Evolutionary conservation across 768 basidiomycete genomes (phyloP), one percentile per base, ranked within the genome.

Genomic region (Lactifluus piperatus): DNA sequence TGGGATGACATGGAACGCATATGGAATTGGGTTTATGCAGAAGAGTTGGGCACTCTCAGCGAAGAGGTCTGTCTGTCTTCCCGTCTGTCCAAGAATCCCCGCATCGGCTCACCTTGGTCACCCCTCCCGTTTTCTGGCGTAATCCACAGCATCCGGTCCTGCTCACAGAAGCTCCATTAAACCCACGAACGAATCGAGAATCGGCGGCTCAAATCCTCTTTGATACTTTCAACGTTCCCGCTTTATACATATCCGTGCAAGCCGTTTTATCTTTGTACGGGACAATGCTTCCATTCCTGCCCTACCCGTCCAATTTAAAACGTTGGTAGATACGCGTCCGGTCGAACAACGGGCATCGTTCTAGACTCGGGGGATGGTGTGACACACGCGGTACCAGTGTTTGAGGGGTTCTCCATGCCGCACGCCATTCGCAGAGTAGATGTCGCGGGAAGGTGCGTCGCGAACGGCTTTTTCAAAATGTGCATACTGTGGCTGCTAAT

Each of bases 1-100:
- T 99, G 97, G 95, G 97, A 99, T 70, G 97, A 99, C 70, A 99
- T 99, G 97, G 97, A 99, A 72, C 84, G 91, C 60, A 97, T 99
- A 80, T 99, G 97, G 97, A 88, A 81, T 64, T 94, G 92, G 87
- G 89, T 98, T 48, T 99, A 97, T 70, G 86, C 90, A 22, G 94
- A 98, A 70, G 95, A 97, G 69, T 77, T 98, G 46, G 90, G 91
- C 22, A 97, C 94, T 5, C 76, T 97, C 66, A 94, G 92, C 69
- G 97, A 98, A 77, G 95, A 98, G 84, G 95, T 95, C 62, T 59
- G 77, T 66, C 36, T 18, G 6, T 41, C 16, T 18, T 22, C 41
- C 22, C 9, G 41, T 13, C 32, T 26, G 73, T 66, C 24, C 24
- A 16, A 41, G 39, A 14, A n/a, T 11, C 13, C 47, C 41, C 39